Evolutionary conservation across 2,329 filamentous ascomycete species (phyloP), one percentile per base, ranked within the genome.

Genomic region (Pleomassaria siparia): DNA sequence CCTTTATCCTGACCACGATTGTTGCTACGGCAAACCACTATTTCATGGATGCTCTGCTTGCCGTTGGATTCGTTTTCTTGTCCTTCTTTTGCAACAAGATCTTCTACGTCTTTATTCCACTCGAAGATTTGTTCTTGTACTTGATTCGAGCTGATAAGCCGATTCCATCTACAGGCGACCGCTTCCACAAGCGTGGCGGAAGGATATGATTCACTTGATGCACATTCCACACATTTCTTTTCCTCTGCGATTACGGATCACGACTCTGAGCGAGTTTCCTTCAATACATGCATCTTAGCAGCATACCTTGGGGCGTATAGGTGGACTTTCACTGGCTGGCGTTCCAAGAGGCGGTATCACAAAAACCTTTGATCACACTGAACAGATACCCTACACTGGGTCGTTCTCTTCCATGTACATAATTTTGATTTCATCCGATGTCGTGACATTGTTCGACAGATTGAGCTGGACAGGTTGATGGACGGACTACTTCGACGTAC

Each of bases 1-100:
- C 66, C 4, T 75, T 79, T 58, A 80, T 83, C 43, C 60, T 84
- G 40, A 71, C 77, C 0, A 78, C 78, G 24, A 85, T 85, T 49
- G 77, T 85, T 22, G 78, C 81, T 13, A 85, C 82, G 0, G 82
- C 81, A 26, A 85, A 85, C 57, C 82, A 82, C 60, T 86, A 81
- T 64, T 81, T 75, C 69, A 70, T 82, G 47, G 80, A 82, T 58
- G 79, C 79, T 0, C 59, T 76, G 13, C 73, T 79, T 5, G 79
- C 79, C 11, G 74, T 74, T 1, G 66, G 73, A 47, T 78, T 76
- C 16, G 77, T 78, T 2, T 64, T 71, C 4, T 40, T 80, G 11
- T 73, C 74, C 2, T 80, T 79, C 53, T 39, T 71, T 4, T 71
- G 70, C 53, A 82, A 82, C 60, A 71, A 72, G 46, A 54, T 80